Base-by-base conservation (phyloP, 371 early-diverging fungal species). In the Mortierella sp. region DNA sequence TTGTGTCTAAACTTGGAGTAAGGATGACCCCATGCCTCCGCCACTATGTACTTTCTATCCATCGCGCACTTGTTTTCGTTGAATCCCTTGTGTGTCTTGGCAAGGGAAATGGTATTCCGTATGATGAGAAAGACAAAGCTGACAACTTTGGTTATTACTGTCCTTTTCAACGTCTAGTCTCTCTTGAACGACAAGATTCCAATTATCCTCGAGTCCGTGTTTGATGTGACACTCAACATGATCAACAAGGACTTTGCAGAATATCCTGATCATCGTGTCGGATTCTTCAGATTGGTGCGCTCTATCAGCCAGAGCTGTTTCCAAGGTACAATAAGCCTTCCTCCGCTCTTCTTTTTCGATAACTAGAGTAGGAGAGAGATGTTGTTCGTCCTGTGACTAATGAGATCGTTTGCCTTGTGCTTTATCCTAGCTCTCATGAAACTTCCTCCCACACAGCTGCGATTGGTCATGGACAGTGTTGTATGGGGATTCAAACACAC, bases 401-500 rank as follows among this genome's bases (percentile, higher is more conserved):
- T n/a, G n/a, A n/a, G n/a, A n/a, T n/a, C n/a, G n/a, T n/a, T n/a
- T n/a, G n/a, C n/a, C n/a, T 34, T 34, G 7, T 7, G 10, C 34
- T 34, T 34, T 10, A 34, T 34, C 16, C 4, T 60, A 87, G 97
- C 97, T 2, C 81, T 96, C 46, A 74, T 97, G 61, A 86, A 84
- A 60, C 83, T 98, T 46, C 91, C 94, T 6, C 83, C 93, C 38
- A 86, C 87, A 19, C 92, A 93, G 78, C 95, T 98, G 82, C 94
- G 94, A 64, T 85, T 96, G 38, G 84, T 96, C 72, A 85, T 93
- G 57, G 95, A 96, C 84, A 92, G 94, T 67, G 88, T 98, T 57
- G 93, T 97, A 19, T 98, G 98, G 98, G 97, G 91, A 18, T 95
- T 98, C 86, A 98, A 98, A 84, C 99, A 99, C 81, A 96, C 97